Evolutionary conservation across 2,329 filamentous ascomycete species (phyloP).

Genomic region (Aspergillus japonicus): DNA sequence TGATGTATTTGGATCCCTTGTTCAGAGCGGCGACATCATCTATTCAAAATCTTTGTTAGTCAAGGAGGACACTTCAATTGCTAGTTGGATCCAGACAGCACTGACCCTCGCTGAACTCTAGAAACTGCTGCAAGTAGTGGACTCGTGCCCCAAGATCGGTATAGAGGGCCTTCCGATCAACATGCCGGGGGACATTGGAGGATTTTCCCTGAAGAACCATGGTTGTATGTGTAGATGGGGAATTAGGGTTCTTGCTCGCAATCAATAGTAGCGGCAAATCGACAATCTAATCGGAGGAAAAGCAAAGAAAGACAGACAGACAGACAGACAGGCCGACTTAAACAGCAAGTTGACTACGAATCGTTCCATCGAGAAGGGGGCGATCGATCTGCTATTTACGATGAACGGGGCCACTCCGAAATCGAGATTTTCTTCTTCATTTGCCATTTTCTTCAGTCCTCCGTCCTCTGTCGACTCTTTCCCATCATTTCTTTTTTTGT

Average conservation of each 20-base stretch:
- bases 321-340: not conserved
- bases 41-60: conserved; percentile 30
- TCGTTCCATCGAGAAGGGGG: not conserved
- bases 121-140: conserved; percentile 70
- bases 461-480: too few species aligned
- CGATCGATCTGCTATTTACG: not conserved
- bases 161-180: conserved; percentile 70
- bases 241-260: not conserved
- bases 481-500: not conserved
- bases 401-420: not conserved
- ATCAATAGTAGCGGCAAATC: not conserved
- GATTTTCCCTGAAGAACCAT: not conserved
- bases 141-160: conserved; percentile 68
- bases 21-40: conserved; percentile 71
- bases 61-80: too few species aligned
- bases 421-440: not conserved
- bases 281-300: not conserved
- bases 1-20: conserved; percentile 71
- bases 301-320: not conserved
- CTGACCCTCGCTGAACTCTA: conserved; percentile 71
- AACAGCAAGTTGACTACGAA: not conserved
- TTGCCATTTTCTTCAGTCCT: not conserved
- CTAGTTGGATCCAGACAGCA: too few species aligned
- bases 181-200: conserved; percentile 43
- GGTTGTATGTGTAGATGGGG: not conserved